Conservation (phyloP, 805 yeast genomes). For the Saccharomycopsis babjevae region DNA sequence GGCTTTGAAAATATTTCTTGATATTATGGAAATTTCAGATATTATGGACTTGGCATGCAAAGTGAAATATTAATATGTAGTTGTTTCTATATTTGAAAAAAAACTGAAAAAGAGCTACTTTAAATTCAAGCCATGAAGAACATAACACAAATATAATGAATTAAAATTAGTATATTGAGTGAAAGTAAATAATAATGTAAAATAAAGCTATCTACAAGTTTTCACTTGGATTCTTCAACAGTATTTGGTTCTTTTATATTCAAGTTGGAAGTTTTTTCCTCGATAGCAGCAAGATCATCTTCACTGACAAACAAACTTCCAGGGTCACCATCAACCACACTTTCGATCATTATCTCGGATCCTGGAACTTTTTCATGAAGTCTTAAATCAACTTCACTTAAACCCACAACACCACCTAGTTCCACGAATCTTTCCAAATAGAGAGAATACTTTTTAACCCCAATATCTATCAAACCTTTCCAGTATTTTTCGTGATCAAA, state of each 20-base stretch:
- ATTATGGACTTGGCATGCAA: too few relatives aligned
- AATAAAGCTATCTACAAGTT: too few relatives aligned
- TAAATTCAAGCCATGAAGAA: too few relatives aligned
- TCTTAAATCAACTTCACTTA: conserved; percentile 45
- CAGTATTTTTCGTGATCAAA: conserved; percentile 45
- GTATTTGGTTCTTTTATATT: neutral
- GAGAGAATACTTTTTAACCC: conserved; percentile 28
- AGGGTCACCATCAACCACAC: neutral
- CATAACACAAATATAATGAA: too few relatives aligned
- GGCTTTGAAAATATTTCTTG: too few relatives aligned
- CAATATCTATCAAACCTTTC: conserved; percentile 38
- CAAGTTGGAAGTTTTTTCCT: neutral
- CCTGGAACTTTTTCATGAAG: conserved; percentile 19
- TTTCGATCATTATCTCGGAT: conserved; percentile 12
- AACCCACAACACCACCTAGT: conserved; percentile 40
- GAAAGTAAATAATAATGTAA: too few relatives aligned
- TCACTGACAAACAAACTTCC: neutral
- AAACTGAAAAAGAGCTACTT: too few relatives aligned
- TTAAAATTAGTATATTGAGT: too few relatives aligned
- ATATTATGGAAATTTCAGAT: too few relatives aligned
- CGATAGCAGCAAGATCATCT: neutral
- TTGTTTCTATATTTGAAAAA: too few relatives aligned
- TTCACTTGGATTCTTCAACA: neutral
- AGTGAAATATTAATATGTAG: too few relatives aligned
- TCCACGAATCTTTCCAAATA: conserved; percentile 30